Evolutionary conservation across 164 flowering plant genomes (phyloP), one percentile per base, ranked within the genome.

Genomic region (Vitis amurensis): DNA sequence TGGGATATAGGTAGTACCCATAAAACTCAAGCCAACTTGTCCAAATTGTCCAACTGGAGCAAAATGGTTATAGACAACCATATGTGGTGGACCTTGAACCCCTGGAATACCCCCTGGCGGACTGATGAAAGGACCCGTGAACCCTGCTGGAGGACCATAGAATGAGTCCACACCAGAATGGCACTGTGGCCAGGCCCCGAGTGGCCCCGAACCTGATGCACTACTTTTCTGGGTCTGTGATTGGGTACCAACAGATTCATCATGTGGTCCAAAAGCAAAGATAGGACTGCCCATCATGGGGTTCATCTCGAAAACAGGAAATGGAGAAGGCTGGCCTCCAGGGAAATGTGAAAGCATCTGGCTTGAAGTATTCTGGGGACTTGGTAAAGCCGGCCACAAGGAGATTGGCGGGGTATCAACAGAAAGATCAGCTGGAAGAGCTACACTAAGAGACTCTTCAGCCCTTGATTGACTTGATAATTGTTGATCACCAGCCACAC

Each of bases 11-110:
- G 98, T 87, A 17, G 98, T 71, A 56, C 99, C 99, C 99, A 93
- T 91, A 75, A 88, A 91, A 79, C 98, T 93, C 76, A 95, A 79
- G 51, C 99, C 99, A 58, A 92, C 91, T 78, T 92, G 98, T 64
- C 98, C 97, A 82, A 84, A 92, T 77, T 91, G 99, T 55, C 97
- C 98, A 62, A 95, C 96, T 44, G 97, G 99, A 55, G 98, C 89
- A 81, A 90, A 95, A 81, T 95, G 99, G 73, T 93, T 93, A 74
- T 95, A 95, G 12, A 95, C 91, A 66, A 93, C 93, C 99, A 95
- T 95, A 78, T 95, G 98, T 7, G 95, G 94, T 14, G 94, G 91
- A 19, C 89, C 94, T 73, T 91, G 99, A 70, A 89, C 89, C 61
- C 93, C 97, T 7, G 97, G 87, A 15, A 94, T 92, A 55, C 91